Evolutionary conservation across 75 land plant species (phyloP), one percentile per base, ranked within the genome.

Genomic region (Pinus tabuliformis): DNA sequence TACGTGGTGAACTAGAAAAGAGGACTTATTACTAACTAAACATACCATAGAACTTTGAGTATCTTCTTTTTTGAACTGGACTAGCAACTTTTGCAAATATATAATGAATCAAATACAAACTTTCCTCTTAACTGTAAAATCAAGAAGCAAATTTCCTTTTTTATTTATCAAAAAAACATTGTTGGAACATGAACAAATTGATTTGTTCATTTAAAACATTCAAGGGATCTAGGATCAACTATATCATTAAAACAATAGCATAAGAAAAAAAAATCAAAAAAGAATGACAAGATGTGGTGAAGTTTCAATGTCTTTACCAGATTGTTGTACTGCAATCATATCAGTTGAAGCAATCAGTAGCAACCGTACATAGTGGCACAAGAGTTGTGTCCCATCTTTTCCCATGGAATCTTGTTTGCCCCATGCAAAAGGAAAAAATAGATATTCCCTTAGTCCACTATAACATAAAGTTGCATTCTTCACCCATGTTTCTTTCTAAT

Each of bases 361-460:
- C 76, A 96, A 68, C 52, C 99, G 97, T 70, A 96, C 95, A 92
- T 97, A 96, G 64, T 94, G 99, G 9, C 99, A 91, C 75, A 96
- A 78, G n/a, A 96, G 93, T 75, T 96, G 99, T 72, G 99, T 96
- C 58, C 91, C 91, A 88, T 96, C 95, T 76, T 94, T 96, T 22
- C 99, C 99, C 95, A 96, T 84, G 6, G 99, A 96, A 77, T 96
- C 99, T 97, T 96, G 79, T 75, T 5, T 66, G n/a, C 20, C 75
- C 37, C 59, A 49, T 49, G 52, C 52, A 24, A 59, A 52, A 79
- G 62, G 36, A 58, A 22, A 56, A 42, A 61, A 1, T 39, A 75
- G 42, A 64, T 28, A 56, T 68, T 66, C 37, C 49, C 30, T n/a
- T 39, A 68, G 22, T 37, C 3, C 37, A 3, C 49, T 68, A 39